Conservation (phyloP, 139 green algal genomes). For the Chlorella sp. region DNA sequence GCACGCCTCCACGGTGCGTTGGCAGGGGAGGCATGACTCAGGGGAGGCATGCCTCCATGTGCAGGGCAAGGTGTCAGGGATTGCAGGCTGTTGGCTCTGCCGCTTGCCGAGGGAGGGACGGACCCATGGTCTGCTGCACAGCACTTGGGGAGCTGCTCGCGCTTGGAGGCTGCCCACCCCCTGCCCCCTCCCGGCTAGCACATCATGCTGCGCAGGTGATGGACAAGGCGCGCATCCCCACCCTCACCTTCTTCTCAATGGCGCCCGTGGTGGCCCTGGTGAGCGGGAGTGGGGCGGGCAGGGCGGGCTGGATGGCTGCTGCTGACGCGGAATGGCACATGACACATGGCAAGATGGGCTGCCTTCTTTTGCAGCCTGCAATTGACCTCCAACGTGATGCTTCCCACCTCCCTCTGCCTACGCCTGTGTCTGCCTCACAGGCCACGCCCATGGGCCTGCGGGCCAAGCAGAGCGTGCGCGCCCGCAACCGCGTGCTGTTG, state of each 20-base stretch:
- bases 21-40: not conserved
- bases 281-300: not conserved
- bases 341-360: not conserved
- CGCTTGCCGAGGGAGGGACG: no score
- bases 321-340: not conserved
- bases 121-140: no score
- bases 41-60: not conserved
- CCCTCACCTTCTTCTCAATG: slow-evolving; percentile 75
- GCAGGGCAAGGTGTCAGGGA: no score
- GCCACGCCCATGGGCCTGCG: slow-evolving; percentile 62
- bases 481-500: slow-evolving; percentile 73
- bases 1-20: slow-evolving; percentile 67
- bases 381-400: not conserved
- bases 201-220: slow-evolving; percentile 59
- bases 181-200: not conserved
- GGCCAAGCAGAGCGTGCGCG: slow-evolving; percentile 58
- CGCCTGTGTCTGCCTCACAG: not conserved
- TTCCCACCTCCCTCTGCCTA: not conserved
- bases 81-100: not conserved
- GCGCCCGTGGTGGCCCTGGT: slow-evolving; percentile 68
- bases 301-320: not conserved
- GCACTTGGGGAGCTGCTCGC: not conserved
- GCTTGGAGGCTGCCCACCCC: not conserved
- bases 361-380: not conserved
- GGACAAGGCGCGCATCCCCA: slow-evolving; percentile 67